Base-by-base conservation (phyloP, 208 protist genomes). In the Naegleria fowleri region DNA sequence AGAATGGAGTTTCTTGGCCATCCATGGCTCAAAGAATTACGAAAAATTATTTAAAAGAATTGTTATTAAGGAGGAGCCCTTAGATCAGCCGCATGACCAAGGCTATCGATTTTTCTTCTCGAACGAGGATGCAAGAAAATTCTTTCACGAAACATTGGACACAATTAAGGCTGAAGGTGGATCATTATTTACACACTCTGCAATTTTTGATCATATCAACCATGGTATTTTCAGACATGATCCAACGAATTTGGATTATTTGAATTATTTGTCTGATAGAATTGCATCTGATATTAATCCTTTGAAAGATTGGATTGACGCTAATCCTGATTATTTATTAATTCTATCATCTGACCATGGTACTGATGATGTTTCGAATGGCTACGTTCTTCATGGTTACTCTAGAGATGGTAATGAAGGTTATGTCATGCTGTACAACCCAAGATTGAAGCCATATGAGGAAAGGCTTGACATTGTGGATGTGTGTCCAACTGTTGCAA, bases 161-260 rank as follows among this genome's bases (percentile, higher is more conserved):
- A 48, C 11, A 79, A 41, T 90, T 5, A 79, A 33, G 55, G 5
- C 43, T 19, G 33, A 41, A 36, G 55, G 33, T 36, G 55, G 33
- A 16, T 79, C 55, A 39, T 36, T 90, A 36, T 39, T 90, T 36
- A 33, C 87, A 36, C 87, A 90, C 55, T 79, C 52, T 90, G 87
- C 87, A 41, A 79, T 90, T 41, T 90, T 90, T 79, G 87, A 90
- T 16, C 87, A 90, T 48, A 90, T 41, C 5, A 90, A 79, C 79
- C 87, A 90, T 29, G 55, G 52, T 90, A 33, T 79, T 4, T 51
- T 51, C 9, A 36, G 19, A 38, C 38, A 19, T 19, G 39, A 79
- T 48, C 87, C 87, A 38, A 75, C 11, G 13, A 36, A 67, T 79
- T 29, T 33, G 22, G 39, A 79, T 3, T 79, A 51, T 90, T 36